phyloP scores from a whole-genome alignment of 352 stramenopile genomes.

The Pythium rhizo-oryzae region DNA sequence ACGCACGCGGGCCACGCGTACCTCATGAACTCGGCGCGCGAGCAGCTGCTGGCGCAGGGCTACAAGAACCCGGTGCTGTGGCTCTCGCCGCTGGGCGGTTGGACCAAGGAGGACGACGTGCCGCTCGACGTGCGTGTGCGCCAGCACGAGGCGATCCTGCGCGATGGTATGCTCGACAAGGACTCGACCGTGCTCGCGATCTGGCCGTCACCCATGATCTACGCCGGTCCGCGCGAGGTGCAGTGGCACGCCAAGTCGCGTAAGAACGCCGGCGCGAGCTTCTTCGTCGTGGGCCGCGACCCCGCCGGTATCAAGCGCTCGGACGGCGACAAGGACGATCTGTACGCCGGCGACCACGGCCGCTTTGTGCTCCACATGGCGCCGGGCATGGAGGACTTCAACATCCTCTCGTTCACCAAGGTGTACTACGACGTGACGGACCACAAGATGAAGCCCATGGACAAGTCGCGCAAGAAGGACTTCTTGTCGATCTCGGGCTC shows the following conservation, averaged over 20 bases:
- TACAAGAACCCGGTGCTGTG: slow-evolving; percentile 98
- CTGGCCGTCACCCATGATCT: slow-evolving; percentile 99
- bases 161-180: slow-evolving; percentile 95
- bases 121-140: slow-evolving; percentile 97
- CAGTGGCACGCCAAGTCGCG: slow-evolving; percentile 98
- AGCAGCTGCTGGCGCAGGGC: slow-evolving; percentile 92
- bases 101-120: slow-evolving; percentile 99
- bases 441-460: slow-evolving; percentile 98
- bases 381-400: slow-evolving; percentile 94
- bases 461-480: slow-evolving; percentile 91
- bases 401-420: slow-evolving; percentile 96
- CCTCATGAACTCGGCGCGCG: slow-evolving; percentile 96
- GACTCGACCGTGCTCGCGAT: slow-evolving; percentile 98
- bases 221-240: slow-evolving; percentile 97
- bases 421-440: slow-evolving; percentile 98
- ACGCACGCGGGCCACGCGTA: slow-evolving; percentile 98
- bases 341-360: slow-evolving; percentile 97
- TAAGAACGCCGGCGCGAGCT: slow-evolving; percentile 95
- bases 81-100: slow-evolving; percentile 96
- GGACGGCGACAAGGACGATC: slow-evolving; percentile 93
- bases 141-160: slow-evolving; percentile 95
- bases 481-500: slow-evolving; percentile 98
- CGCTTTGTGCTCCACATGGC: slow-evolving; percentile 97
- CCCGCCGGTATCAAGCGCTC: slow-evolving; percentile 98
- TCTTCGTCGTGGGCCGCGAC: slow-evolving; percentile 98